phyloP scores from a whole-genome alignment of 768 basidiomycete species.

The Dictyophora rubrovolvata region DNA sequence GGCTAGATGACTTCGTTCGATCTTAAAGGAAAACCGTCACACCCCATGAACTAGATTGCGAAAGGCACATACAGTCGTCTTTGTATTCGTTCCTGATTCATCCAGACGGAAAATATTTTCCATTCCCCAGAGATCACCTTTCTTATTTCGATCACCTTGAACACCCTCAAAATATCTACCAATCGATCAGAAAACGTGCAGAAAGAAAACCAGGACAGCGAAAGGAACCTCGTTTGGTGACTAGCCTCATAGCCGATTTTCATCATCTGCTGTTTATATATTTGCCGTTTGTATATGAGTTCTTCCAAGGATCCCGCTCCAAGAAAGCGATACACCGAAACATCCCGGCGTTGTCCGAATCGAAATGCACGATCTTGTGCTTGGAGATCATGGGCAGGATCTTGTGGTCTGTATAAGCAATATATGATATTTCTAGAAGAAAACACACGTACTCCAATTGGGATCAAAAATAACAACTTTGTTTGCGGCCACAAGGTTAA shows the following conservation, averaged over 20 bases:
- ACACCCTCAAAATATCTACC: slow-evolving; percentile 71
- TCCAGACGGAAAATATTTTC: slow-evolving; percentile 79
- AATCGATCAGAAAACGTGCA: not conserved
- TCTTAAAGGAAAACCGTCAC: slow-evolving; percentile 30
- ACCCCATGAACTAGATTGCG: not conserved
- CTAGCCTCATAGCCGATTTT: slow-evolving; percentile 81
- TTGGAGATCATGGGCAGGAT: slow-evolving; percentile 91
- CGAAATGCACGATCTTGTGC: slow-evolving; percentile 84
- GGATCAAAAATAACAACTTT: slow-evolving; percentile 94
- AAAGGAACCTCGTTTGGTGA: slow-evolving; percentile 59
- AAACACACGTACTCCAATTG: slow-evolving; percentile 72
- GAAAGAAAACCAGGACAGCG: not conserved
- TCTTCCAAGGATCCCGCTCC: slow-evolving; percentile 86
- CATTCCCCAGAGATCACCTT: slow-evolving; percentile 78
- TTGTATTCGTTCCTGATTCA: slow-evolving; percentile 59
- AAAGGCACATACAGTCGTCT: slow-evolving; percentile 46
- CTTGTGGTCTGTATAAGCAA: slow-evolving; percentile 28
- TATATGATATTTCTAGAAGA: not conserved
- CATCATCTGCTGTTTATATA: slow-evolving; percentile 93
- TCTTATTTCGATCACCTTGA: slow-evolving; percentile 62
- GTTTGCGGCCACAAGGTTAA: slow-evolving; percentile 88
- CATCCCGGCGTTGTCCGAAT: slow-evolving; percentile 80
- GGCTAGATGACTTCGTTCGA: slow-evolving; percentile 62
- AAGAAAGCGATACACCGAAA: slow-evolving; percentile 72
- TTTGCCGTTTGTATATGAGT: slow-evolving; percentile 77